Evolutionary conservation across 352 stramenopile genomes (phyloP).

Genomic region (Pythium plurisporium): DNA sequence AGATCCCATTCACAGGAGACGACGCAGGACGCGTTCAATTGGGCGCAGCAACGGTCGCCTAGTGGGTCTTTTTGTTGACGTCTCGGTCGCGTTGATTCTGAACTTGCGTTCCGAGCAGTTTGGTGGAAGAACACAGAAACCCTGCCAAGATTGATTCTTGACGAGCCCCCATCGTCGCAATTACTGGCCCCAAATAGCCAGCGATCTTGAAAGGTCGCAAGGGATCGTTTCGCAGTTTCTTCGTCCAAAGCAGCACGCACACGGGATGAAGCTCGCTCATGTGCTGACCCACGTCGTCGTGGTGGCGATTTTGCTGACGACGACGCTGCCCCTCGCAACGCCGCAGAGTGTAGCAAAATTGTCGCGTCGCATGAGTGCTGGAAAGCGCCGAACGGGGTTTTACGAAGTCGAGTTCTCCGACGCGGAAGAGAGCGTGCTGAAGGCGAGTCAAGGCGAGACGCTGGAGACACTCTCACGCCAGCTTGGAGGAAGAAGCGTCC

Average conservation of each 20-base stretch:
- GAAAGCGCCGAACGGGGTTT: not conserved
- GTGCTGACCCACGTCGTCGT: not conserved
- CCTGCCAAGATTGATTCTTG: too few species aligned
- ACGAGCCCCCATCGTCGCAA: not conserved
- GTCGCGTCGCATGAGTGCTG: slow-evolving; percentile 2
- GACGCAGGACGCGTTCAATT: too few species aligned
- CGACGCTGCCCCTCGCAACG: not conserved
- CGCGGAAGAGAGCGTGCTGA: slow-evolving; percentile 49
- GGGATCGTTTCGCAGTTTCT: not conserved
- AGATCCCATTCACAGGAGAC: not conserved
- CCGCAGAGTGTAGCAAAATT: not conserved
- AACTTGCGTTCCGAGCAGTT: not conserved
- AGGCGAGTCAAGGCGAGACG: slow-evolving; percentile 35
- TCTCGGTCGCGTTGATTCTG: too few species aligned
- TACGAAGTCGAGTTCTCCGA: slow-evolving; percentile 41
- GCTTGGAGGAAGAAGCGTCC: slow-evolving; percentile 30
- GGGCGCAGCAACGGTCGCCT: too few species aligned
- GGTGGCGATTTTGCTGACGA: not conserved
- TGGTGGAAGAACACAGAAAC: not conserved
- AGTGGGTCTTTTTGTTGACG: too few species aligned
- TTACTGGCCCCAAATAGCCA: not conserved
- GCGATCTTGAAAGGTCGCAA: too few species aligned
- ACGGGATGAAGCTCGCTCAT: not conserved
- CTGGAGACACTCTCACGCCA: slow-evolving; percentile 29
- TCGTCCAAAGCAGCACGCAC: not conserved